These are phyloP conservation scores for Ambrosia trifida DNA, from an alignment of 129 eudicot genomes.

Conservation along the genomic window DNA sequence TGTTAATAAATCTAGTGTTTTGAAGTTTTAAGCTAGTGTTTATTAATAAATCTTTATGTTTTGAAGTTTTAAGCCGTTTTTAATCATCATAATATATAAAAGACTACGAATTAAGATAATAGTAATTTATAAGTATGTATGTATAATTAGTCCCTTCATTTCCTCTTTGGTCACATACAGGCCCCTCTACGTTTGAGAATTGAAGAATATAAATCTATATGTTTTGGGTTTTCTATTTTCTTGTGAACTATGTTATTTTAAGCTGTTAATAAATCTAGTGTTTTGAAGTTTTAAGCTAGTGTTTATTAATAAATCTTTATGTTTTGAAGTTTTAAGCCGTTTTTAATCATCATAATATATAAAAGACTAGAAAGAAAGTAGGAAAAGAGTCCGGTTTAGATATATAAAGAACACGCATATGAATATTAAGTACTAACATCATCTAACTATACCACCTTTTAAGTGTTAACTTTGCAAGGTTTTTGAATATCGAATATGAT, in stretches of 20 bases:
- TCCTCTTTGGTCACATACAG: neutral
- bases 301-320: neutral
- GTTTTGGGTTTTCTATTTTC: neutral
- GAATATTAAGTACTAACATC: neutral
- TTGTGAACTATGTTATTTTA: neutral
- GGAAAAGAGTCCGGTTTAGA: neutral
- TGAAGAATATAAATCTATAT: neutral
- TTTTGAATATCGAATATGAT: neutral
- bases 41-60: neutral
- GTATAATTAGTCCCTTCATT: conserved; percentile 12
- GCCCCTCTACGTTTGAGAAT: neutral
- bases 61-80: neutral
- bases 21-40: neutral
- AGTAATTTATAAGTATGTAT: no score
- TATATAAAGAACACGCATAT: neutral
- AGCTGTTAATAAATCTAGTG: neutral
- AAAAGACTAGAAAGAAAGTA: neutral
- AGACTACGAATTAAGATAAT: no score
- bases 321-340: neutral
- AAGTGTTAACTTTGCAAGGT: neutral
- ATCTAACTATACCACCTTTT: no score
- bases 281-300: neutral
- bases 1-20: no score
- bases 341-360: neutral
- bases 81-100: neutral